phyloP scores from a whole-genome alignment of 805 yeast genomes.

The Candida quercuum region DNA sequence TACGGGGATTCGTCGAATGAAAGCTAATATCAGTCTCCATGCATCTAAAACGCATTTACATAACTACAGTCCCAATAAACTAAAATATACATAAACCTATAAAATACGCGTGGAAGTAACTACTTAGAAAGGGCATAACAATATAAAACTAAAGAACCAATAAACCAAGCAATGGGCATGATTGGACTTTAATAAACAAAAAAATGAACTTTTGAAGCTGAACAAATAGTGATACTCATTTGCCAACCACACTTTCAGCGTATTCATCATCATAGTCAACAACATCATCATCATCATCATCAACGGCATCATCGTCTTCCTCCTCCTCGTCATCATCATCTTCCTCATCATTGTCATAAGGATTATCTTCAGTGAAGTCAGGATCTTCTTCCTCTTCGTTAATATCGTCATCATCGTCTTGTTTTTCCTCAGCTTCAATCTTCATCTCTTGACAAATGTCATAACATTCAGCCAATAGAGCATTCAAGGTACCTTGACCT shows the following conservation, averaged over 20 bases:
- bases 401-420: conserved; percentile 17
- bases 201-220: not conserved
- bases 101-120: too few relatives aligned
- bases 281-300: conserved; percentile 29
- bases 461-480: conserved; percentile 87
- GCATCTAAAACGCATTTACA: too few relatives aligned
- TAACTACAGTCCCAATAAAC: too few relatives aligned
- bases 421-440: conserved; percentile 65
- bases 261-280: conserved; percentile 26
- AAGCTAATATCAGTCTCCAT: too few relatives aligned
- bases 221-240: not conserved
- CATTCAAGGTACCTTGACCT: conserved; percentile 95
- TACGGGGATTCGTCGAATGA: too few relatives aligned
- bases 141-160: too few relatives aligned
- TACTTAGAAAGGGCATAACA: too few relatives aligned
- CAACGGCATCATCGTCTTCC: conserved; percentile 31
- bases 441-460: conserved; percentile 89
- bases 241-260: conserved; percentile 17
- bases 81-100: too few relatives aligned
- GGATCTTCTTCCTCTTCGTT: conserved; percentile 26
- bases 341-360: conserved; percentile 21
- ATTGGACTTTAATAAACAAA: too few relatives aligned
- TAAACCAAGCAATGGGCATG: not conserved
- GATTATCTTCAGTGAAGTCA: conserved; percentile 11
- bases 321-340: conserved; percentile 26